These are phyloP conservation scores for Chalciporus sp. DNA, from an alignment of 1,284 basidiomycete species.

Conservation along the genomic window DNA sequence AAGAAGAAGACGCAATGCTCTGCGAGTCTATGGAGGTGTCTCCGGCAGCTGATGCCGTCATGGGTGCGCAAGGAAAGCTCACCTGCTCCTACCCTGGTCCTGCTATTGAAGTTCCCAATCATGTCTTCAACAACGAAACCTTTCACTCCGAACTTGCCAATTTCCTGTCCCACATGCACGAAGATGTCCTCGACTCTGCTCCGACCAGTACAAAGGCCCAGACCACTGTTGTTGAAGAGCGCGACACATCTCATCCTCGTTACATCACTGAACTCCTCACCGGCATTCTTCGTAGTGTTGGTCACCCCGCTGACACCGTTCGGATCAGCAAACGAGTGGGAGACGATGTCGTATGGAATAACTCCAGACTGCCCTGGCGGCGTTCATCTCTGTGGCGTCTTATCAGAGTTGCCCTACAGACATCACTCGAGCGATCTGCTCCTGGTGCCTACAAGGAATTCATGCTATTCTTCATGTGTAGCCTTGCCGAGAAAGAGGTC, in stretches of 20 bases:
- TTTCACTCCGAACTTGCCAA: constrained; percentile 30
- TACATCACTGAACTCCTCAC: constrained; percentile 25
- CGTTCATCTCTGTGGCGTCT: constrained; percentile 43
- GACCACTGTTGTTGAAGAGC: constrained; percentile 22
- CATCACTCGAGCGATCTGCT: constrained; percentile 29
- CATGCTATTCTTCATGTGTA: constrained; percentile 43
- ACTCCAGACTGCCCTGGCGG: constrained; percentile 37
- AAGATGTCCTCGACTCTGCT: constrained; percentile 19
- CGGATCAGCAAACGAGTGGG: constrained; percentile 34
- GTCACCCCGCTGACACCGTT: constrained; percentile 18
- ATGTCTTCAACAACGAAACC: constrained; percentile 12
- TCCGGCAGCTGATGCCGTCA: constrained; percentile 22
- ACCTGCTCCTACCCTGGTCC: constrained; percentile 38
- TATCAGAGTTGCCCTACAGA: constrained; percentile 43
- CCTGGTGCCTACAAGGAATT: constrained; percentile 50
- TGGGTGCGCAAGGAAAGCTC: constrained; percentile 37
- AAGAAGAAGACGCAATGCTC: constrained; percentile 13
- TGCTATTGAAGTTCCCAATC: constrained; percentile 25
- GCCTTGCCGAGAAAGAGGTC: constrained; percentile 29
- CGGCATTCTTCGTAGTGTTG: constrained; percentile 36
- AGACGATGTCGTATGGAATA: constrained; percentile 35
- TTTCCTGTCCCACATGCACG: constrained; percentile 34
- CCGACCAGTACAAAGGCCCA: constrained; percentile 11
- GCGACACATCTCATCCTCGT: constrained; percentile 34
- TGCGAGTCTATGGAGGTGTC: constrained; percentile 26